These are phyloP conservation scores for Astragalus glycyphyllos DNA, from an alignment of 306 rosid genomes.

Conservation along the genomic window DNA sequence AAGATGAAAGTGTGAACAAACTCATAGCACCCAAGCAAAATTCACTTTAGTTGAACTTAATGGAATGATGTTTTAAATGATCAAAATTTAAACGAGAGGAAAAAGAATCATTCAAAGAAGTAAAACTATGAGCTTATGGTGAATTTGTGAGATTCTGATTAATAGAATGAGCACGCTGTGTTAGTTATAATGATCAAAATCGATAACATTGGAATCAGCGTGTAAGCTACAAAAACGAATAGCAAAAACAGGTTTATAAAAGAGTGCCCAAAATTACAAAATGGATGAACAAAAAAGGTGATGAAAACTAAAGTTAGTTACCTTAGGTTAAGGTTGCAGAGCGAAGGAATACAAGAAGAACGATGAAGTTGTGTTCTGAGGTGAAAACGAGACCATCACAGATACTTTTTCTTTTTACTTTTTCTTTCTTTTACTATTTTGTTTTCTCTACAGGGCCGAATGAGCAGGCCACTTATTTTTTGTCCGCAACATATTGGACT, in stretches of 20 bases:
- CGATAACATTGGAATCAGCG: slow-evolving; percentile 30
- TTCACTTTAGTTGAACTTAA: slow-evolving; percentile 2
- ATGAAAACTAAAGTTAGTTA: neutral
- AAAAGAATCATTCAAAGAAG: neutral
- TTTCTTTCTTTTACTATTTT: neutral
- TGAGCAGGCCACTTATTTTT: neutral
- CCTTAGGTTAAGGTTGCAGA: slow-evolving; percentile 45
- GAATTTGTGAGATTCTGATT: slow-evolving; percentile 2
- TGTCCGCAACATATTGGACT: too few relatives aligned
- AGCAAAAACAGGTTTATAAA: neutral
- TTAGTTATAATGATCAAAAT: neutral
- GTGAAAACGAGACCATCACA: slow-evolving; percentile 15
- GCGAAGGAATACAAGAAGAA: slow-evolving; percentile 9
- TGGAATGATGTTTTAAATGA: neutral
- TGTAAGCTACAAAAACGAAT: neutral
- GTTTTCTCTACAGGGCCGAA: neutral
- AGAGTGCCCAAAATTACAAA: neutral
- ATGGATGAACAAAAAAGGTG: neutral
- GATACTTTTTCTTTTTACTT: neutral
- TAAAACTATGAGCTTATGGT: neutral
- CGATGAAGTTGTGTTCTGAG: slow-evolving; percentile 18
- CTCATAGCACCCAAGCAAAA: too few relatives aligned
- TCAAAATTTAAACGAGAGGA: neutral
- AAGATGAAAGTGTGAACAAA: too few relatives aligned
- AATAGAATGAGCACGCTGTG: slow-evolving; percentile 3